These are phyloP conservation scores for Ustilago sp. DNA, from an alignment of 1,284 basidiomycete species.

Conservation along the genomic window DNA sequence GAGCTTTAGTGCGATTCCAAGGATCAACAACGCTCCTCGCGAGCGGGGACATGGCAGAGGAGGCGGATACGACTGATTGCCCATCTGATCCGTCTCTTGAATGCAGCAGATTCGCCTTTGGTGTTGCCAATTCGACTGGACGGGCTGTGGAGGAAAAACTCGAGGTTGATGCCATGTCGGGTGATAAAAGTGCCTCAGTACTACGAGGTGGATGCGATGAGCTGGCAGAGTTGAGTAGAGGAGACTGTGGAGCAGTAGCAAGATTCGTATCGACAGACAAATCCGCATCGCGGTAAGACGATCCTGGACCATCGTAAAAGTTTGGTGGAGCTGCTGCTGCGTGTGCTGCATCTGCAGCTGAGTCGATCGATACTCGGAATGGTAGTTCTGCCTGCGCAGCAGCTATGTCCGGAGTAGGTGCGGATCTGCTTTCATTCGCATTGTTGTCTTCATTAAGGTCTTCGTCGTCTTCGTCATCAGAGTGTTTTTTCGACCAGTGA, in stretches of 20 bases:
- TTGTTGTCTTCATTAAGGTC: background rate
- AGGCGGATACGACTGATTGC: conserved; percentile 28
- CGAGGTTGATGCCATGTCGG: conserved; percentile 17
- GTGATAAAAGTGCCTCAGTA: conserved; percentile 19
- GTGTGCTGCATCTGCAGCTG: conserved; percentile 54
- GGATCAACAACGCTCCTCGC: conserved; percentile 45
- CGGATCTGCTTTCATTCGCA: background rate
- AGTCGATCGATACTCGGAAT: conserved; percentile 59
- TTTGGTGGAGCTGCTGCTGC: conserved; percentile 49
- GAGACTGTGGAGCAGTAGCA: conserved; percentile 20
- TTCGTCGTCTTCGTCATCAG: conserved; percentile 46
- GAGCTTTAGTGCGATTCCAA: conserved; percentile 8
- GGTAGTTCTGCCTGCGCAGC: conserved; percentile 36
- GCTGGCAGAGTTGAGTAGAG: conserved; percentile 9
- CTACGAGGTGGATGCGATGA: conserved; percentile 8
- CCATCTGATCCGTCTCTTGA: conserved; percentile 35
- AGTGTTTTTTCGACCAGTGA: conserved; percentile 54
- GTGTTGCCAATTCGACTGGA: conserved; percentile 7
- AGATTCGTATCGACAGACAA: conserved; percentile 20
- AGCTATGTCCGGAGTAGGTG: background rate
- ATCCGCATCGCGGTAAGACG: conserved; percentile 17
- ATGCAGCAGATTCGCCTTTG: conserved; percentile 18
- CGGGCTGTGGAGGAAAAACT: conserved; percentile 18
- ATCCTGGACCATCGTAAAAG: conserved; percentile 40
- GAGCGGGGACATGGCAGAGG: conserved; percentile 42